Evolutionary conservation across 441 rosid genomes (phyloP), one percentile per base, ranked within the genome.

Genomic region (Bruguiera hainesii): DNA sequence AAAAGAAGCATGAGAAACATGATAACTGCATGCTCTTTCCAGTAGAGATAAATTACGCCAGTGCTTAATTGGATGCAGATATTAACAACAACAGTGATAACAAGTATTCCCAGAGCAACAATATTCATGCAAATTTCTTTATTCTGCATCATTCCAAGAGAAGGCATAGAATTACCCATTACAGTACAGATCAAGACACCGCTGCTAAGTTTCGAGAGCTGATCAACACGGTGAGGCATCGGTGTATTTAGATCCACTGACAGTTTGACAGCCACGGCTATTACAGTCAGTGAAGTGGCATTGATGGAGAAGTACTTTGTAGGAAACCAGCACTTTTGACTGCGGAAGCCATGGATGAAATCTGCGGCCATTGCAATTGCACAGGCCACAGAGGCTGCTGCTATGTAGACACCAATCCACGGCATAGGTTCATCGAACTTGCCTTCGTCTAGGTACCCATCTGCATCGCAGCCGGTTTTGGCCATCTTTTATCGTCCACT

Each of bases 191-290:
- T 75, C 65, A 93, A 77, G 69, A 76, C 86, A 28, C 83, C 78
- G 65, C 95, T 89, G 83, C 94, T 90, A 70, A 93, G 89, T 74
- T 93, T 93, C 5, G 90, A 72, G n/a, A 93, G 97, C 90, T 93
- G 98, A 66, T 90, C 97, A 37, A 80, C 80, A 16, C 82, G 84
- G 37, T 86, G 80, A 20, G 98, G 98, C 98, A 93, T 93, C 6
- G 89, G 77, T 8, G 96, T 90, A 80, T 93, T 90, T 35, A 93
- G 89, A 84, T 93, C 98, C 52, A 93, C 83, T 0, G 97, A 87
- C 42, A 90, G 76, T 76, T 93, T 90, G 80, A 82, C 64, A 20
- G 91, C 93, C 25, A 87, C 86, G 0, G 91, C 68, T 11, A 90
- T 76, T 7, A 93, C 28, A 61, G 93, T 84, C 64, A 93, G 84